Evolutionary conservation across 257 asterid genomes (phyloP).

Genomic region (Plantago major): DNA sequence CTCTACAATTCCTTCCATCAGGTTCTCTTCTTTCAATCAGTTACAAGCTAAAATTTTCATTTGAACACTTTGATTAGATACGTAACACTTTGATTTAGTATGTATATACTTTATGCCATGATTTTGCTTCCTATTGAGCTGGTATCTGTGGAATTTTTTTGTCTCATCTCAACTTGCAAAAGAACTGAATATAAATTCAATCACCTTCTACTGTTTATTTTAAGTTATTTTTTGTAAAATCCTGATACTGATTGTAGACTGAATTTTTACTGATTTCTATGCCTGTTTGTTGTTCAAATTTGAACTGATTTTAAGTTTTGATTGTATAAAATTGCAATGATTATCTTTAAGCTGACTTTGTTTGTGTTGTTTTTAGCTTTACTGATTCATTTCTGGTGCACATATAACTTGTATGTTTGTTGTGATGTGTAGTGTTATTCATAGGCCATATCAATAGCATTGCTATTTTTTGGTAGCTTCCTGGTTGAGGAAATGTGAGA

Average conservation of each 20-base stretch:
- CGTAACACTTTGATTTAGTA: neutral
- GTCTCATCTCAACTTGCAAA: neutral
- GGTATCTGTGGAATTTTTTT: neutral
- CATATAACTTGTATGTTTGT: neutral
- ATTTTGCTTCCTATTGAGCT: conserved; percentile 4
- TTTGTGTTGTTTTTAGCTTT: neutral
- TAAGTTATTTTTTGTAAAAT: too few species aligned
- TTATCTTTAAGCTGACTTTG: neutral
- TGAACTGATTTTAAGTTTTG: neutral
- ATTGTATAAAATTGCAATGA: neutral
- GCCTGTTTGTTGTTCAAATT: neutral
- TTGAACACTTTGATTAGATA: too few species aligned
- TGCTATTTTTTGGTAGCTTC: too few species aligned
- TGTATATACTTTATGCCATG: neutral
- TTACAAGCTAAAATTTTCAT: too few species aligned
- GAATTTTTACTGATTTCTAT: neutral
- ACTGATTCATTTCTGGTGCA: conserved; percentile 6
- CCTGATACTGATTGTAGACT: neutral
- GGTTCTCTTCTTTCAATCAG: conserved; percentile 21
- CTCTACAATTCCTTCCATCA: conserved; percentile 13
- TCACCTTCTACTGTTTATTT: too few species aligned
- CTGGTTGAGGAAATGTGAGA: too few species aligned
- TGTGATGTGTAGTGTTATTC: too few species aligned
- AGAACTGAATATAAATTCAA: too few species aligned
- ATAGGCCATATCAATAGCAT: too few species aligned